Conservation (phyloP, 2,329 filamentous ascomycete genomes). For the Didymosphaeria variabile region DNA sequence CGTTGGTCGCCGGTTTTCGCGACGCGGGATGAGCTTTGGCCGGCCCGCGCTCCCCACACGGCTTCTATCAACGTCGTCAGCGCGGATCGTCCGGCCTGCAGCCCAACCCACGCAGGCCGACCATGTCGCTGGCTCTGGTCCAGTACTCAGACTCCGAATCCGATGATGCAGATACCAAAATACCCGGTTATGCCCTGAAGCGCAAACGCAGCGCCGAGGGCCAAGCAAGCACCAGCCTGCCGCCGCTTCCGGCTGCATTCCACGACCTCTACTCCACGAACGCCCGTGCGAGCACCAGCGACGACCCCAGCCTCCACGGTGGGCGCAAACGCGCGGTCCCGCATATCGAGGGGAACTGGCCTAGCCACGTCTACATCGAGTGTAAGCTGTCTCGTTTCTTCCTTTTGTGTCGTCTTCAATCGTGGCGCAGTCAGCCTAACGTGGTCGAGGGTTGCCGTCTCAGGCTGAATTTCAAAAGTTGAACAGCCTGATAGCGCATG, state of each 20-base stretch:
- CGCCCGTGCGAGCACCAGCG: conserved; percentile 77
- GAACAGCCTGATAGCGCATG: conserved; percentile 39
- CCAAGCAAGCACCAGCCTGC: conserved; percentile 56
- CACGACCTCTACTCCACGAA: conserved; percentile 89
- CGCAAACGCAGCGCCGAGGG: conserved; percentile 40
- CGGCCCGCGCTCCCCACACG: too few relatives aligned
- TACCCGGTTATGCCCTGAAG: conserved; percentile 32
- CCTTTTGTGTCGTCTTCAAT: neutral
- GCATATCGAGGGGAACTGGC: conserved; percentile 90
- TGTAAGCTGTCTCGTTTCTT: conserved; percentile 66
- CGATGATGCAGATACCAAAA: conserved; percentile 48
- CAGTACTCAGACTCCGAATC: conserved; percentile 65
- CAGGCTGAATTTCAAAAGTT: conserved; percentile 42
- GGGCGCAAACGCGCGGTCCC: conserved; percentile 84
- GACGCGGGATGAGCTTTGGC: conserved; percentile 22
- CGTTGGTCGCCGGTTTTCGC: conserved; percentile 21
- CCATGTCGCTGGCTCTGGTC: conserved; percentile 46
- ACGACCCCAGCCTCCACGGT: conserved; percentile 85
- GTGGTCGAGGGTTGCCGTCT: conserved; percentile 49
- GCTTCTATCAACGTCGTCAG: conserved; percentile 3
- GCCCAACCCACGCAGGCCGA: conserved; percentile 25
- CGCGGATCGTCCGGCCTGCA: conserved; percentile 7
- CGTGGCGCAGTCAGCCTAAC: conserved; percentile 40
- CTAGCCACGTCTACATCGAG: conserved; percentile 90
- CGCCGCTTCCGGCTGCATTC: conserved; percentile 81